These are phyloP conservation scores for Alnus glutinosa DNA, from an alignment of 306 rosid genomes.

Conservation along the genomic window DNA sequence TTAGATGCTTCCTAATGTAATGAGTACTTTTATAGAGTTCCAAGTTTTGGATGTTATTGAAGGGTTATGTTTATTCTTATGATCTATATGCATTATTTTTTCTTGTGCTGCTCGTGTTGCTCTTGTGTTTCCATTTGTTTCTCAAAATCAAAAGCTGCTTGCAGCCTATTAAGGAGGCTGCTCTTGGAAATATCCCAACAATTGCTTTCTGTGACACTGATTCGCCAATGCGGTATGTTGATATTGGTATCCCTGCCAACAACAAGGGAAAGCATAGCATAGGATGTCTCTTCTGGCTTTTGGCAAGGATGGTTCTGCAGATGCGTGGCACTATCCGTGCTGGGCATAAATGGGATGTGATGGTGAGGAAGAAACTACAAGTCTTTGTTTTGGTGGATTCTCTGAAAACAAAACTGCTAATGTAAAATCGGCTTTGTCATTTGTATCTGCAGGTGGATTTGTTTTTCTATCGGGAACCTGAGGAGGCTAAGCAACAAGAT, in stretches of 20 bases:
- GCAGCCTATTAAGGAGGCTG: slow-evolving; percentile 94
- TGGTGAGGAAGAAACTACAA: slow-evolving; percentile 42
- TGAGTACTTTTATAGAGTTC: background rate
- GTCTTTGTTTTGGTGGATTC: slow-evolving; percentile 1
- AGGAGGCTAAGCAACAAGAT: slow-evolving; percentile 71
- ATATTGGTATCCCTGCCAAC: slow-evolving; percentile 94
- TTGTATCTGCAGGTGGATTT: slow-evolving; percentile 61
- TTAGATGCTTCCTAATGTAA: background rate
- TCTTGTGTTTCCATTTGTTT: background rate
- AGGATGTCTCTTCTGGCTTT: slow-evolving; percentile 90
- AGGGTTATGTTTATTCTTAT: background rate
- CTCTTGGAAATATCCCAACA: slow-evolving; percentile 89
- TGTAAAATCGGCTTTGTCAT: background rate
- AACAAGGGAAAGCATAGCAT: slow-evolving; percentile 93
- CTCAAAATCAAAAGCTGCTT: slow-evolving; percentile 13
- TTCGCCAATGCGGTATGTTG: slow-evolving; percentile 83
- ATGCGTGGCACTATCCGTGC: slow-evolving; percentile 79
- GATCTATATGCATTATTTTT: background rate
- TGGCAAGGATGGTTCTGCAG: slow-evolving; percentile 90
- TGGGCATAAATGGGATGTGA: slow-evolving; percentile 84
- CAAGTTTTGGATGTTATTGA: background rate
- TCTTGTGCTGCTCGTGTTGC: background rate
- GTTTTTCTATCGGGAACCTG: slow-evolving; percentile 89
- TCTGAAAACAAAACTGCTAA: background rate
- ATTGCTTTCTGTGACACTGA: slow-evolving; percentile 94